Conservation (phyloP, 306 rosid genomes). For the Gynostemma pentaphyllum region DNA sequence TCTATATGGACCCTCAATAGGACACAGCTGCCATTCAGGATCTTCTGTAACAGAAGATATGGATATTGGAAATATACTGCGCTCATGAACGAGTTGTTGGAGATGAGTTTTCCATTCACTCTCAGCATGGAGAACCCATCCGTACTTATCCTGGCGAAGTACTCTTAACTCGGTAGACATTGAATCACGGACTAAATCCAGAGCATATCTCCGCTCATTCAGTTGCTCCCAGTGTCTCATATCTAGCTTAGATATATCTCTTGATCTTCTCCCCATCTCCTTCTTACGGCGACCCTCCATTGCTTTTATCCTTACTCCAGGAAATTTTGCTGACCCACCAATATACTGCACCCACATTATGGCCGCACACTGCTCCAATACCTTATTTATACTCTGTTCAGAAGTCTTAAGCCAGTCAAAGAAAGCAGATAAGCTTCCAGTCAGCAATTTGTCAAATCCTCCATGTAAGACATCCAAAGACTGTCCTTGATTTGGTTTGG, state of each 20-base stretch:
- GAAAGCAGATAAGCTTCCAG: constrained; percentile 60
- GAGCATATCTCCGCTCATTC: constrained; percentile 86
- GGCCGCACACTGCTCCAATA: constrained; percentile 85
- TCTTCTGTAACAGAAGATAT: constrained; percentile 47
- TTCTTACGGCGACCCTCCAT: constrained; percentile 90
- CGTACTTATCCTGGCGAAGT: constrained; percentile 97
- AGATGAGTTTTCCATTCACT: constrained; percentile 97
- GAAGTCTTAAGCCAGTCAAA: constrained; percentile 74
- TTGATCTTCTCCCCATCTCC: constrained; percentile 84
- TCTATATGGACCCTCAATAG: constrained; percentile 97
- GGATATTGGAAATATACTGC: constrained; percentile 73
- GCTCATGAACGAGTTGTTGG: constrained; percentile 92
- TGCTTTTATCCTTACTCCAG: constrained; percentile 93
- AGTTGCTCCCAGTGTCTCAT: constrained; percentile 90
- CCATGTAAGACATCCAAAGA: constrained; percentile 77
- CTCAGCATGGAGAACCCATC: constrained; percentile 99
- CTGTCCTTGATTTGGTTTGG: constrained; percentile 81
- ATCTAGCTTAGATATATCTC: constrained; percentile 72
- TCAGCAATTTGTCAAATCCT: constrained; percentile 86
- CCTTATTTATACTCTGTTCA: constrained; percentile 60
- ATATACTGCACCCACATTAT: constrained; percentile 97
- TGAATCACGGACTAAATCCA: constrained; percentile 85
- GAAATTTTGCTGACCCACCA: constrained; percentile 83
- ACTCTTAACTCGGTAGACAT: constrained; percentile 97
- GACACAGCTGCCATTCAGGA: constrained; percentile 93